phyloP scores from a whole-genome alignment of 495 filamentous ascomycete genomes.

The Penicillium ochrochloron region DNA sequence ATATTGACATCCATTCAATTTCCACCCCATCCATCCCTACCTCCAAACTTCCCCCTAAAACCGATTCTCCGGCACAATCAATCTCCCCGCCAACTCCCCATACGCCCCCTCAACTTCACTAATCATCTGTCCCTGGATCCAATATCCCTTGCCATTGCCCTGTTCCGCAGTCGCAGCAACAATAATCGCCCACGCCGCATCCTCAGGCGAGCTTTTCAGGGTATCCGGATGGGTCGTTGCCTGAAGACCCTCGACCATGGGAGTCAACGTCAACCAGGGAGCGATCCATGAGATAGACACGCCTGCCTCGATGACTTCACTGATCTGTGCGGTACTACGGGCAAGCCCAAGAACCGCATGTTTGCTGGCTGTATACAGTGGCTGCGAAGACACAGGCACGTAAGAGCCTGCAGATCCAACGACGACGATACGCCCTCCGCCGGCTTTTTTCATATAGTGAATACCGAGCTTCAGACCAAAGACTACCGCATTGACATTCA shows the following conservation, averaged over 20 bases:
- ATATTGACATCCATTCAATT: neutral
- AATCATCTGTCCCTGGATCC: slow-evolving; percentile 25
- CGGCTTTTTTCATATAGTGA: slow-evolving; percentile 24
- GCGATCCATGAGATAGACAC: slow-evolving; percentile 29
- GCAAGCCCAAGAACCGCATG: slow-evolving; percentile 29
- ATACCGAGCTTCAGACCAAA: slow-evolving; percentile 30
- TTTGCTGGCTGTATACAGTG: slow-evolving; percentile 29
- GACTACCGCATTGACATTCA: slow-evolving; percentile 27
- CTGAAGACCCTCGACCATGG: slow-evolving; percentile 27
- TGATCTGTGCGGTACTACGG: slow-evolving; percentile 24
- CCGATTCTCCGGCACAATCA: slow-evolving; percentile 29
- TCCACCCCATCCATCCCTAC: neutral
- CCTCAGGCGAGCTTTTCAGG: slow-evolving; percentile 23
- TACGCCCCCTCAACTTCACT: slow-evolving; percentile 32
- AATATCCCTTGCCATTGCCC: slow-evolving; percentile 32
- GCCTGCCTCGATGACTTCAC: slow-evolving; percentile 20
- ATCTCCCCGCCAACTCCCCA: slow-evolving; percentile 19
- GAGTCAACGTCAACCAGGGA: slow-evolving; percentile 29
- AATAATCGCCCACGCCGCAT: slow-evolving; percentile 28
- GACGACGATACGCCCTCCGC: slow-evolving; percentile 27
- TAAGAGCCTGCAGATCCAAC: slow-evolving; percentile 30
- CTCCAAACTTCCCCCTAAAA: slow-evolving; percentile 14
- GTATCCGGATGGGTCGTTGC: slow-evolving; percentile 13
- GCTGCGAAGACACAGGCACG: slow-evolving; percentile 27
- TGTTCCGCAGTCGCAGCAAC: slow-evolving; percentile 15